Evolutionary conservation across 2,329 filamentous ascomycete species (phyloP).

Genomic region (Apiospora arundinis): DNA sequence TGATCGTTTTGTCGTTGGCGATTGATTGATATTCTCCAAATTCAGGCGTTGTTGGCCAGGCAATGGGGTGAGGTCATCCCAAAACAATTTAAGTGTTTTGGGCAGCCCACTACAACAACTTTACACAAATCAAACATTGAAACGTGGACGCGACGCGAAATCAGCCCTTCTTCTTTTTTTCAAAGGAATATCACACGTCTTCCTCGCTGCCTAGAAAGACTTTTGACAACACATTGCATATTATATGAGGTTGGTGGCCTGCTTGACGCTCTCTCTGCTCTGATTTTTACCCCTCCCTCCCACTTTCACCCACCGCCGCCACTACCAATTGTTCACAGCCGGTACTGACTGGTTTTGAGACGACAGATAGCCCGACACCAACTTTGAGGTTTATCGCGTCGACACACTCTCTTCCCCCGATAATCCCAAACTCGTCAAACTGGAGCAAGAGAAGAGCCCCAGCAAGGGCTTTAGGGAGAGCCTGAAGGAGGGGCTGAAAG

Average conservation of each 20-base stretch:
- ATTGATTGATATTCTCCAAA: too few species aligned
- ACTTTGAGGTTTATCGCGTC: slow-evolving; percentile 40
- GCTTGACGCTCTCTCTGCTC: not conserved
- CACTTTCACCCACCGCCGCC: not conserved
- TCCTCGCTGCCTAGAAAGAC: not conserved
- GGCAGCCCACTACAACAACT: slow-evolving; percentile 3
- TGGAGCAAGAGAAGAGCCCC: slow-evolving; percentile 23
- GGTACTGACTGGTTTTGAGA: not conserved
- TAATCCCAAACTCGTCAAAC: slow-evolving; percentile 25
- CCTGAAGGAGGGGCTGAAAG: slow-evolving; percentile 27
- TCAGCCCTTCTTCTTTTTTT: not conserved
- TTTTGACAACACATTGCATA: not conserved
- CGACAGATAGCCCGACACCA: slow-evolving; percentile 40
- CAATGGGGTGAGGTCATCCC: slow-evolving; percentile 11
- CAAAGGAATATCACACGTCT: not conserved
- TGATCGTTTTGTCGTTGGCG: too few species aligned
- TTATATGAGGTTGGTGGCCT: not conserved
- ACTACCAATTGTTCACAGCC: not conserved
- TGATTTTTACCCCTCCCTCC: not conserved
- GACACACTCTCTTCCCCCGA: slow-evolving; percentile 38
- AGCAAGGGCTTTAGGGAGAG: slow-evolving; percentile 26
- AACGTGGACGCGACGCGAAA: slow-evolving; percentile 10
- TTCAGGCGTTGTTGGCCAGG: not conserved
- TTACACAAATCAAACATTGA: not conserved
- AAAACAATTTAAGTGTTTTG: slow-evolving; percentile 9